Evolutionary conservation across 2,329 filamentous ascomycete genomes (phyloP), one percentile per base, ranked within the genome.

Genomic region (Xylariaceae sp.): DNA sequence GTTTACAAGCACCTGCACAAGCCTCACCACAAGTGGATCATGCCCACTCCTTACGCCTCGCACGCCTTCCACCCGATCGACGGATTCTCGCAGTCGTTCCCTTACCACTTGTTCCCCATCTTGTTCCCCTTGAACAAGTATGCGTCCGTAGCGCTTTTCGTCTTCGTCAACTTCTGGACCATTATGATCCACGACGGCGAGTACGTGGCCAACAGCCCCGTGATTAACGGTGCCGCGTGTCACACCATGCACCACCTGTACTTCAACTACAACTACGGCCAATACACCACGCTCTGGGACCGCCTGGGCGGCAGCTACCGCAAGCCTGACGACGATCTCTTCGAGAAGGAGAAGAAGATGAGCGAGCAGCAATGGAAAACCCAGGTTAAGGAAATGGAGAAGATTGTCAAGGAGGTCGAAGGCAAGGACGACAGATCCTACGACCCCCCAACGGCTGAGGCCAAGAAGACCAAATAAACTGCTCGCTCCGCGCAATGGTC

Each of bases 21-120:
- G 83, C 87, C 91, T 60, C 93, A 97, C 74, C 93, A 97, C 84
- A 97, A 96, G 78, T 97, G 93, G 93, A 97, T 97, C 73, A 95
- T 97, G 90, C 93, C 93, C 3, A 96, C 90, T 3, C 93, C 93
- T 0, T 97, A 84, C 70, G 92, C 93, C 40, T 91, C 87, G 62
- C 89, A 96, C 68, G 93, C 93, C 52, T 97, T 97, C 81, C 91
- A 97, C 76, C 92, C 93, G 1, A 70, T 97, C 47, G 93, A 97
- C 67, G 93, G 93, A 66, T 97, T 87, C 73, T 81, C 85, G 11
- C 93, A 97, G 76, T 89, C 88, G 55, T 69, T 96, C 43, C 93
- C 93, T 1, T 97, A 97, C 75, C 93, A 97, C 74, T 63, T 96
- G 60, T 97, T 93, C 75, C 90, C 92, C 4, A 90, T 97, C 73